These are phyloP conservation scores for Cicer chorassanicum DNA, from an alignment of 306 rosid species.

Conservation along the genomic window DNA sequence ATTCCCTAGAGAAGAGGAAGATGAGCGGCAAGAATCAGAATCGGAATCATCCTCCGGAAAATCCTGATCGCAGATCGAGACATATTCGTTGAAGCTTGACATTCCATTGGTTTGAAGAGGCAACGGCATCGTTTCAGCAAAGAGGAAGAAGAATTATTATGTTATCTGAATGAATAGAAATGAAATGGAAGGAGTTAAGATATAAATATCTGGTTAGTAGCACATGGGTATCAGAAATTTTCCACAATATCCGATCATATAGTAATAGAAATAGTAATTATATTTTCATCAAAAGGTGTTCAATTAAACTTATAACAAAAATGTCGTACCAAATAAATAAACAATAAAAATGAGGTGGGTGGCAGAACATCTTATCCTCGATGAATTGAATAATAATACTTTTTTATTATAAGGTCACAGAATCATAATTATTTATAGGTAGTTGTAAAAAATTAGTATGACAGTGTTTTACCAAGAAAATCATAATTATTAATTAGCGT, in stretches of 20 bases:
- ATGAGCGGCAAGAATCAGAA: slow-evolving; percentile 60
- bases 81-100: slow-evolving; percentile 53
- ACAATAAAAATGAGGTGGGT: slow-evolving; percentile 40
- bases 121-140: slow-evolving; percentile 57
- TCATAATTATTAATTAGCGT: no score
- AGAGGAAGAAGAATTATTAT: neutral
- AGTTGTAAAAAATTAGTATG: no score
- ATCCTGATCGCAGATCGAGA: slow-evolving; percentile 59
- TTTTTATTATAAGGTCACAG: no score
- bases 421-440: no score
- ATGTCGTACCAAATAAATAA: slow-evolving; percentile 26
- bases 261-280: neutral
- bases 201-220: slow-evolving; percentile 44
- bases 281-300: slow-evolving; percentile 10
- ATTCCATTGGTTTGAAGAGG: slow-evolving; percentile 48
- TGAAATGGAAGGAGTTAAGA: slow-evolving; percentile 36
- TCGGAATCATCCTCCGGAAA: slow-evolving; percentile 53
- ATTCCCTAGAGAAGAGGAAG: slow-evolving; percentile 75
- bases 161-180: slow-evolving; percentile 1
- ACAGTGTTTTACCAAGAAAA: no score
- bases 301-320: slow-evolving; percentile 15
- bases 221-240: slow-evolving; percentile 65
- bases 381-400: neutral
- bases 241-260: slow-evolving; percentile 37
- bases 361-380: slow-evolving; percentile 56